These are phyloP conservation scores for Phytophthora nicotianae DNA, from an alignment of 352 stramenopile species.

Conservation along the genomic window DNA sequence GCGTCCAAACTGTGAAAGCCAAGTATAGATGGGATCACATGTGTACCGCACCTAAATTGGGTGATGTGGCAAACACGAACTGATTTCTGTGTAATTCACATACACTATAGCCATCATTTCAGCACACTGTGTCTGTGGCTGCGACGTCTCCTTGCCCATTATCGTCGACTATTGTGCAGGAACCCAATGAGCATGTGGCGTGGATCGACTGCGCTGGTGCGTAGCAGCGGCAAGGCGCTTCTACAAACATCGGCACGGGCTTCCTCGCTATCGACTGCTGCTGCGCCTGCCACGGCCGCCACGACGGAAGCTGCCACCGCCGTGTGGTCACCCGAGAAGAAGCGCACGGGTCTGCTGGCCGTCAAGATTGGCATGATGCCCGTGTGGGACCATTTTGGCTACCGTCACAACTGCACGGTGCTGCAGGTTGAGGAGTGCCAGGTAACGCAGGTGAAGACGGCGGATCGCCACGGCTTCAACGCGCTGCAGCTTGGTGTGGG, in stretches of 20 bases:
- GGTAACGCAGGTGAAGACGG: slow-evolving; percentile 96
- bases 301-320: slow-evolving; percentile 22
- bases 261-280: slow-evolving; percentile 31
- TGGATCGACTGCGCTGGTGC: slow-evolving; percentile 37
- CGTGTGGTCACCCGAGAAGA: slow-evolving; percentile 79
- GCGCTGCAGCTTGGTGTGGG: slow-evolving; percentile 96
- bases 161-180: neutral
- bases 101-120: slow-evolving; percentile 1
- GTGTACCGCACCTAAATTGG: neutral
- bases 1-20: slow-evolving; percentile 20
- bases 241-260: slow-evolving; percentile 14
- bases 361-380: slow-evolving; percentile 99
- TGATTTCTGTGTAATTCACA: neutral
- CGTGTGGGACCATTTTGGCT: slow-evolving; percentile 98
- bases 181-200: slow-evolving; percentile 40
- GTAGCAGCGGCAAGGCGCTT: slow-evolving; percentile 21
- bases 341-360: slow-evolving; percentile 88
- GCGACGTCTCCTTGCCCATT: slow-evolving; percentile 5
- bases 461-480: slow-evolving; percentile 94
- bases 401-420: slow-evolving; percentile 96
- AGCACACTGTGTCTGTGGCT: slow-evolving; percentile 24
- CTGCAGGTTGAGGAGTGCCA: slow-evolving; percentile 91
- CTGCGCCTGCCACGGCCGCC: slow-evolving; percentile 2
- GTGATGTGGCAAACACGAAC: neutral
- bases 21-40: slow-evolving; percentile 25